Evolutionary conservation across 2,329 filamentous ascomycete species (phyloP), one percentile per base, ranked within the genome.

Genomic region (Neofusicoccum sp.): DNA sequence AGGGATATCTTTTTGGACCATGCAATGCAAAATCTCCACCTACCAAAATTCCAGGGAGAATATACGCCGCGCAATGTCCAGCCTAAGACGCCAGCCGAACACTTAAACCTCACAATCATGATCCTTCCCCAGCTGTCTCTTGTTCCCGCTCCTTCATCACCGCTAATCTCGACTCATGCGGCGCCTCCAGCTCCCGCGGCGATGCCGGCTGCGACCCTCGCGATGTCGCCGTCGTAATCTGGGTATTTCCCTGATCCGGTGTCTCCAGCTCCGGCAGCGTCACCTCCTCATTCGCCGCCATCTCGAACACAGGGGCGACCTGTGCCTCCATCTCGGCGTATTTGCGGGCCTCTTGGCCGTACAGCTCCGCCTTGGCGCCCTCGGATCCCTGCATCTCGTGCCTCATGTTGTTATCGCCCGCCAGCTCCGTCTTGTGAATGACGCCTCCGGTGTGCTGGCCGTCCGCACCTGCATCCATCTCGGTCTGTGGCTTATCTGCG

Each of bases 301-400:
- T 61, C 39, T 61, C 59, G 14, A 36, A 61, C 8, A 61, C 59
- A 16, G 59, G 36, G 1, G 29, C 22, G 14, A 11, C 36, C 5
- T 54, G 37, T 3, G 47, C 54, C n/a, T 58, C 54, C 54, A 58
- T 58, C 39, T 58, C 54, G 1, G 54, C 54, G 29, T 45, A 34
- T n/a, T 58, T 58, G 54, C 54, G 54, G 3, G 56, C 31, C 56
- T 49, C 56, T 6, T n/a, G n/a, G 14, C 48, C 60, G 60, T 47
- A 56, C 16, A 62, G 49, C 29, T 56, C 60, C n/a, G 34, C 50
- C 49, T 62, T 56, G 47, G 9, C 8, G 1, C 31, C 41, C 33
- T 56, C 43, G 3, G 49, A 47, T 0, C 60, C 60, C 11, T 47
- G 60, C 60, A 62, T 56, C 49, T 62, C 60, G 48, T 62, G 49